Evolutionary conservation across 2,329 filamentous ascomycete species (phyloP).

Genomic region (Colletotrichum trifolii): DNA sequence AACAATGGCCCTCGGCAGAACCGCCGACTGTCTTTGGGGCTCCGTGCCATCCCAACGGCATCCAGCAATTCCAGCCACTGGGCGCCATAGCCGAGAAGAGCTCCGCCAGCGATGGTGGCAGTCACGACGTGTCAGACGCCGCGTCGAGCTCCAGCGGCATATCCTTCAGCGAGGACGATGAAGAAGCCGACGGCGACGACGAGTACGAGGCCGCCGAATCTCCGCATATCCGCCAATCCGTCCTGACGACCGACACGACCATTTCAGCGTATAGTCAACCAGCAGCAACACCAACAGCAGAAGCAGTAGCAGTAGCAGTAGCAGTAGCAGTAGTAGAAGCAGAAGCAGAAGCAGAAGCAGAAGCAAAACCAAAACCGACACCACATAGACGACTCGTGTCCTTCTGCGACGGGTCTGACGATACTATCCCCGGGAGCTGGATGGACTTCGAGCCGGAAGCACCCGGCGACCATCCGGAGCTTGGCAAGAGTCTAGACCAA

Average conservation of each 20-base stretch:
- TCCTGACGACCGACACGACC: constrained; percentile 54
- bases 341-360: no score
- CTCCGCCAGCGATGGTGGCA: constrained; percentile 25
- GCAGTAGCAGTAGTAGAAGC: no score
- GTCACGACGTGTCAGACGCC: constrained; percentile 39
- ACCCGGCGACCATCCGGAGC: constrained; percentile 24
- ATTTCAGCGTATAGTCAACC: constrained; percentile 48
- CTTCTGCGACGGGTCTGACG: constrained; percentile 25
- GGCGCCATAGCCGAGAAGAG: constrained; percentile 36
- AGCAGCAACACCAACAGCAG: no score
- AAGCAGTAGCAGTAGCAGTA: no score
- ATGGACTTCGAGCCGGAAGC: constrained; percentile 39
- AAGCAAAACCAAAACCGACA: constrained; percentile 26
- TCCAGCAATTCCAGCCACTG: constrained; percentile 31
- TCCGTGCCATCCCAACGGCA: constrained; percentile 25
- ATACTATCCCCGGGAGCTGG: constrained; percentile 33
- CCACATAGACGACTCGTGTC: constrained; percentile 36
- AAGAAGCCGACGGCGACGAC: constrained; percentile 38
- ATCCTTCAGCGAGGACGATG: constrained; percentile 49
- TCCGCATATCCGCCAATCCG: constrained; percentile 43
- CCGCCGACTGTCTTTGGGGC: constrained; percentile 22
- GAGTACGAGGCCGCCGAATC: constrained; percentile 27
- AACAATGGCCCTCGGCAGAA: constrained; percentile 32
- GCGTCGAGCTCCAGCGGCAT: constrained; percentile 47
- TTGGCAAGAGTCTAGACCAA: constrained; percentile 31